phyloP scores from a whole-genome alignment of 306 rosid genomes.

The Parietaria judaica region DNA sequence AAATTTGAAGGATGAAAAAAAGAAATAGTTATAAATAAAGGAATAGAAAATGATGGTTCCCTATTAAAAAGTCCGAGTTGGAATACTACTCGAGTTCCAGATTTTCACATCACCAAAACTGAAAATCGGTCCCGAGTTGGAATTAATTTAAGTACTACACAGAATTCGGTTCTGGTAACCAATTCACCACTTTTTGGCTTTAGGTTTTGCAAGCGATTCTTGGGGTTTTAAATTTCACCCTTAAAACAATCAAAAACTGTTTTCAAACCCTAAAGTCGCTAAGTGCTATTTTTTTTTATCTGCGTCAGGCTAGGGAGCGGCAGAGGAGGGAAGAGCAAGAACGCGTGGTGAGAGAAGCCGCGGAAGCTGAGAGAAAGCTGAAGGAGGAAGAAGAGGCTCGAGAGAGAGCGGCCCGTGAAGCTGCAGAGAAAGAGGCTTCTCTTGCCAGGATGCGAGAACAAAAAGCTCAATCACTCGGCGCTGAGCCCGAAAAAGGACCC shows the following conservation, averaged over 20 bases:
- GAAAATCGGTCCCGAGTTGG: too few species aligned
- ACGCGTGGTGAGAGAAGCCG: constrained; percentile 88
- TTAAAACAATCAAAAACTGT: background rate
- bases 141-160: too few species aligned
- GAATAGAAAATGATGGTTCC: too few species aligned
- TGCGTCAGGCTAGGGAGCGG: constrained; percentile 79
- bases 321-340: constrained; percentile 91
- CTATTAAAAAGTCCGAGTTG: too few species aligned
- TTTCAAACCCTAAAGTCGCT: constrained; percentile 13
- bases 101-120: too few species aligned
- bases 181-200: too few species aligned
- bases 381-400: constrained; percentile 87
- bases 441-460: constrained; percentile 67
- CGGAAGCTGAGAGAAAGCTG: constrained; percentile 79
- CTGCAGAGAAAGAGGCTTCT: constrained; percentile 79
- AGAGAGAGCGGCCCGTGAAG: constrained; percentile 83
- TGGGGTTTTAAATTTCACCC: too few species aligned
- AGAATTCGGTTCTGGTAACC: too few species aligned
- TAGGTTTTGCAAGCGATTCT: too few species aligned
- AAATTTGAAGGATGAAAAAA: too few species aligned
- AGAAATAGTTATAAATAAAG: too few species aligned
- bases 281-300: constrained; percentile 7
- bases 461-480: constrained; percentile 80
- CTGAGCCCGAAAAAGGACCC: constrained; percentile 92
- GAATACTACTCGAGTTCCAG: too few species aligned